Base-by-base conservation (phyloP, 31 red algal genomes). In the Asparagopsis taxiformis region DNA sequence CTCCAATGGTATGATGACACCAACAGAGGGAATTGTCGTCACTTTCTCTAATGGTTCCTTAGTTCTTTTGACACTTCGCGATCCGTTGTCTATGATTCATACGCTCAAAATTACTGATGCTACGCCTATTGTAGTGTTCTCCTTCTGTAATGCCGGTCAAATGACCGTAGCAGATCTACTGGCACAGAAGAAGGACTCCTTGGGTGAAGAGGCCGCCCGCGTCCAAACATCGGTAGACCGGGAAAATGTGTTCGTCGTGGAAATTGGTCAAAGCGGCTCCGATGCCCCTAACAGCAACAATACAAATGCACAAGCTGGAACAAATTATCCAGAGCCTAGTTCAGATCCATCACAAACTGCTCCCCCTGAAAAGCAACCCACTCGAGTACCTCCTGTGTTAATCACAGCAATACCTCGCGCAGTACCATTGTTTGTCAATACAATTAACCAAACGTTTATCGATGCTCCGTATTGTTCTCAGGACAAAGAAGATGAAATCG, bases 41-140 rank as follows among this genome's bases (percentile, higher is more conserved):
- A 71, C 84, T 0, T 88, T 79, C 58, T 72, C 84, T n/a, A 88
- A 88, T 57, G 84, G 84, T 22, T 77, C 72, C 2, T 26, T 88
- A 31, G 57, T 49, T 28, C 22, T 71, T 4, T 67, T 88, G 25
- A 88, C 84, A 17, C 29, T 88, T 21, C 29, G 65, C 11, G 72
- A 88, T 44, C 83, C 83, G 1, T 36, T 88, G 24, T 52, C 41
- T 30, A 34, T 53, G 32, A n/a, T 73, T 34, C 46, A 84, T 24
- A n/a, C 29, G 30, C 59, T 84, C 15, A 72, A 73, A 26, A 44
- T 73, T 59, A 31, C 67, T 23, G 38, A 65, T 30, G 55, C 53
- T 0, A 84, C 79, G 13, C 68, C 68, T 11, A 56, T 84, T 39
- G 51, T 84, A 38, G 68, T 84, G 26, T 84, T 84, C 28, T 50